These are phyloP conservation scores for Botrytis medusae DNA, from an alignment of 2,329 filamentous ascomycete species.

Conservation along the genomic window DNA sequence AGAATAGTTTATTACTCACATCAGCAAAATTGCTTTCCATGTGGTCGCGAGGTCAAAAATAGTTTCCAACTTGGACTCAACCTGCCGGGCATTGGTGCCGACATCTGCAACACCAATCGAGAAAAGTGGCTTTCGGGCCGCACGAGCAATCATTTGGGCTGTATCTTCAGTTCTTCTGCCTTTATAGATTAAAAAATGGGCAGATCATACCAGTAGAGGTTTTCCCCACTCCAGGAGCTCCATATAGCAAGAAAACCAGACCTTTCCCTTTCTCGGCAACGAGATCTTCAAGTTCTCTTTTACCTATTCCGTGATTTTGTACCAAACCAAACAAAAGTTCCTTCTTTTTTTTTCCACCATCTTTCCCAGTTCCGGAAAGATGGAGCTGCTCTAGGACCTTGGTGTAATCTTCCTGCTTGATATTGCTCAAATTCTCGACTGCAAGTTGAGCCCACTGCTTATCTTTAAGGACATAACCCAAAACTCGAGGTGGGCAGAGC, in stretches of 20 bases:
- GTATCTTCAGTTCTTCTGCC: no score
- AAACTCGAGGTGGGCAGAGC: not conserved
- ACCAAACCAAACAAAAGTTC: not conserved
- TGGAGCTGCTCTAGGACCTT: no score
- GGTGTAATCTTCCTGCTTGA: not conserved
- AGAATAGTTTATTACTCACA: not conserved
- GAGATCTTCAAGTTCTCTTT: not conserved
- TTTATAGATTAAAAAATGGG: no score
- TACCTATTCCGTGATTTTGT: no score
- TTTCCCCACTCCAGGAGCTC: not conserved
- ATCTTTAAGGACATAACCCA: not conserved
- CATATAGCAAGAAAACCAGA: not conserved
- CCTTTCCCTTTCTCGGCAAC: constrained; percentile 6
- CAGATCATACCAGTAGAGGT: not conserved
- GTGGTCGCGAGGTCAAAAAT: not conserved
- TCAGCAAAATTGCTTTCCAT: constrained; percentile 5
- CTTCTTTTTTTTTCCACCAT: no score
- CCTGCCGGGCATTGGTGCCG: not conserved
- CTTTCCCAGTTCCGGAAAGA: no score
- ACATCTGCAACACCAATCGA: not conserved
- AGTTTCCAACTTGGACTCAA: not conserved
- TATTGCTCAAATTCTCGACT: not conserved
- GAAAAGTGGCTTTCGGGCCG: not conserved
- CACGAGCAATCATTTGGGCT: not conserved
- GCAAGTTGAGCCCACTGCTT: constrained; percentile 2